Base-by-base conservation (phyloP, 257 asterid genomes). In the Solanum habrochaites region DNA sequence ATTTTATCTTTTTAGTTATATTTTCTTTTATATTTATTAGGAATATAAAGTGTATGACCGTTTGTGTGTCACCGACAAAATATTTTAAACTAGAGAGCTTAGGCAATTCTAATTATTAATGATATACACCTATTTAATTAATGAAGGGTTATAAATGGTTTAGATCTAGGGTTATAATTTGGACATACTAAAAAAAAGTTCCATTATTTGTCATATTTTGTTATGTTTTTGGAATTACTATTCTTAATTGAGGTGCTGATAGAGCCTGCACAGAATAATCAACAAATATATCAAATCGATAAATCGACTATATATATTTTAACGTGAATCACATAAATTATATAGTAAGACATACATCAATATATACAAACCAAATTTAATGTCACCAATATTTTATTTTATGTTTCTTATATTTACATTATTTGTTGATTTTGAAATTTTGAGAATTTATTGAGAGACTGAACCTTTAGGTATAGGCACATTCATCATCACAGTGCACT, bases 61-160 rank as follows among this genome's bases (percentile, higher is more conserved):
- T 90, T 73, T 86, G 45, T 89, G 66, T 86, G 35, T 88, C 92
- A 92, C 92, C 93, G 91, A 92, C 93, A 47, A 70, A 72, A 60
- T 62, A 78, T 45, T 10, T 27, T 29, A 80, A 39, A 80, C 20
- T 52, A 58, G 73, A 66, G 37, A 86, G 52, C 75, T 66, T 47
- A 43, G 85, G 31, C 23, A 72, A 86, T 5, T 85, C 8, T 52
- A 52, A 52, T 71, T 72, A 35, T 72, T 73, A 20, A 73, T 49
- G 1, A 13, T 60, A 29, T 64, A 10, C 25, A 70, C 25, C 42
- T 85, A 42, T 42, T 56, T 3, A 31, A 29, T 4, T 80, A 85
- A 62, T 52, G 27, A 86, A n/a, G 85, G 69, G 89, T 82, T 85
- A 87, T 91, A 72, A 89, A 62, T 88, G 64, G 25, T 43, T 89